Percentiles rank a stretch among this genome's conserved stretches.
Conservation (phyloP, 495 filamentous ascomycete genomes). For the Trichoderma virens region DNA sequence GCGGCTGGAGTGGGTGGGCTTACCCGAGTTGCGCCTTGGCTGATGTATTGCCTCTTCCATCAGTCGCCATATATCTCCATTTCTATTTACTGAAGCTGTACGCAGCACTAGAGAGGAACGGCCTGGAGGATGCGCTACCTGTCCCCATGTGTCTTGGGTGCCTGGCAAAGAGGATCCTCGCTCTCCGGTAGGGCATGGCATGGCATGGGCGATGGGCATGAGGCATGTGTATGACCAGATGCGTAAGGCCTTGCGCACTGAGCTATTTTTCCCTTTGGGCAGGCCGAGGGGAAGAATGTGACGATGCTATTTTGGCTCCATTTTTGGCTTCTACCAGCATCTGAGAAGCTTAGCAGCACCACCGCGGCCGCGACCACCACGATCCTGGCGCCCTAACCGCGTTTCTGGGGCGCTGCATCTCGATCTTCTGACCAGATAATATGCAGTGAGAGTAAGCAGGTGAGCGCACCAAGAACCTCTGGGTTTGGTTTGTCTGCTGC, state of each 20-base stretch:
- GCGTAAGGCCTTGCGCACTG: neutral
- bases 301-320: conserved; percentile 8
- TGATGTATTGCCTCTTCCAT: neutral
- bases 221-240: neutral
- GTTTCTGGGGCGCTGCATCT: neutral
- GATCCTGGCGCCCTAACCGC: conserved; percentile 7
- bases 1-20: neutral
- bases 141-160: neutral
- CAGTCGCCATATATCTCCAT: neutral
- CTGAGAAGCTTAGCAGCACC: neutral
- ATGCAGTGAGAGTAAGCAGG: conserved; percentile 5
- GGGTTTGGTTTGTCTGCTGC: neutral
- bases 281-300: neutral
- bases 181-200: neutral
- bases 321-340: neutral
- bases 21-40: conserved; percentile 2
- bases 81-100: neutral
- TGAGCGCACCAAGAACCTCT: neutral
- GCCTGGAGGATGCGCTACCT: neutral
- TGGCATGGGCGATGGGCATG: neutral
- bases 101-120: neutral
- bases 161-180: neutral
- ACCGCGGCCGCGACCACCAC: neutral
- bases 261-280: conserved; percentile 7
- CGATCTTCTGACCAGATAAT: conserved; percentile 5